Conservation (phyloP, 768 basidiomycete species). For the Termitomyces titanicus region DNA sequence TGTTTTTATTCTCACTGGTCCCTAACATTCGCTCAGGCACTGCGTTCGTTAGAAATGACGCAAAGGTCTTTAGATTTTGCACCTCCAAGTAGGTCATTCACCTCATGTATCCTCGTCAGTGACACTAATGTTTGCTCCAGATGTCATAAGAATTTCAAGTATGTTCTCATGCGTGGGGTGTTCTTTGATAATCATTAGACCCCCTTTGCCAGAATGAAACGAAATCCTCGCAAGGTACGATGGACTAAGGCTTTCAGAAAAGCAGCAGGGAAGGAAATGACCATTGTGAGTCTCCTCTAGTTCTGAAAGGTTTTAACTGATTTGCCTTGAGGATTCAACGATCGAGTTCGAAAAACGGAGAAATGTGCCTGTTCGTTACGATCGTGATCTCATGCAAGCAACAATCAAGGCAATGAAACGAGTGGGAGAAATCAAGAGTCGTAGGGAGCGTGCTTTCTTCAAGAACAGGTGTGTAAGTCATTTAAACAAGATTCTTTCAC, state of each 20-base stretch:
- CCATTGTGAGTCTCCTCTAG: conserved; percentile 62
- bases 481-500: background rate
- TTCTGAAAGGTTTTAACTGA: background rate
- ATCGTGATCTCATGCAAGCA: conserved; percentile 88
- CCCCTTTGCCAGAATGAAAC: conserved; percentile 77
- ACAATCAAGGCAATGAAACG: conserved; percentile 97
- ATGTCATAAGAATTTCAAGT: conserved; percentile 99
- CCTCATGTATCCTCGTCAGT: background rate
- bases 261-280: conserved; percentile 99
- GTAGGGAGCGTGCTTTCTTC: conserved; percentile 93
- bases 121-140: conserved; percentile 21
- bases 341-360: conserved; percentile 99
- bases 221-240: conserved; percentile 96
- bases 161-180: conserved; percentile 16
- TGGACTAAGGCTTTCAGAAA: conserved; percentile 99
- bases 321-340: conserved; percentile 75
- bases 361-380: conserved; percentile 95
- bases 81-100: conserved; percentile 77
- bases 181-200: conserved; percentile 1
- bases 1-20: background rate
- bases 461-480: conserved; percentile 68
- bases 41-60: conserved; percentile 96
- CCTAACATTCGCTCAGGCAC: conserved; percentile 46
- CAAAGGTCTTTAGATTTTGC: conserved; percentile 97
- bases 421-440: conserved; percentile 85